These are phyloP conservation scores for Eucalyptus curtisii DNA, from an alignment of 345 rosid species.

Conservation along the genomic window DNA sequence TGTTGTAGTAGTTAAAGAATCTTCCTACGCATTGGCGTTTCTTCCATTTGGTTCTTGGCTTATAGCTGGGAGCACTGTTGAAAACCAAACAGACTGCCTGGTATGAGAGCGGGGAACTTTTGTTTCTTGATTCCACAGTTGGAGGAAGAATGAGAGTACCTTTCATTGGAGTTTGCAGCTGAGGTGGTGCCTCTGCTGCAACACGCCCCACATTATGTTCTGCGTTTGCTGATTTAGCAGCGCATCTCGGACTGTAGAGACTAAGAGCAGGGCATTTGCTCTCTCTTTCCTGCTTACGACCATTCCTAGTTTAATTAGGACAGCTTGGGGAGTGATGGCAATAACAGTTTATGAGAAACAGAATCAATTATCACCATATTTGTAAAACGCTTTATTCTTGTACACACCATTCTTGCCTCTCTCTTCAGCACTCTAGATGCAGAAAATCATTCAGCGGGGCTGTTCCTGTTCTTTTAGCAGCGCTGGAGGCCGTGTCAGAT, in stretches of 20 bases:
- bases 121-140: not conserved
- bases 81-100: not conserved
- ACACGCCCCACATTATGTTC: not conserved
- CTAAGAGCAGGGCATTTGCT: not conserved
- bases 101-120: not conserved
- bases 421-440: not conserved
- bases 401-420: not conserved
- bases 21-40: not conserved
- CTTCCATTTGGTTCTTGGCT: not conserved
- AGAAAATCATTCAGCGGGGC: not conserved
- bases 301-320: not conserved
- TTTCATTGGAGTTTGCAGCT: not conserved
- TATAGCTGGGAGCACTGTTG: not conserved
- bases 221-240: not conserved
- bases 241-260: not conserved
- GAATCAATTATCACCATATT: not conserved
- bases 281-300: not conserved
- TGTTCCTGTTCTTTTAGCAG: not conserved
- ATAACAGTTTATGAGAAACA: not conserved
- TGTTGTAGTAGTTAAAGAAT: not conserved
- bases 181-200: not conserved
- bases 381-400: not conserved
- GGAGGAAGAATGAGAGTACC: not conserved
- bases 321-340: not conserved
- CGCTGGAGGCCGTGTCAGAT: not conserved